Conservation (phyloP, 2,329 filamentous ascomycete genomes). For the Hirsutella minnesotensis region DNA sequence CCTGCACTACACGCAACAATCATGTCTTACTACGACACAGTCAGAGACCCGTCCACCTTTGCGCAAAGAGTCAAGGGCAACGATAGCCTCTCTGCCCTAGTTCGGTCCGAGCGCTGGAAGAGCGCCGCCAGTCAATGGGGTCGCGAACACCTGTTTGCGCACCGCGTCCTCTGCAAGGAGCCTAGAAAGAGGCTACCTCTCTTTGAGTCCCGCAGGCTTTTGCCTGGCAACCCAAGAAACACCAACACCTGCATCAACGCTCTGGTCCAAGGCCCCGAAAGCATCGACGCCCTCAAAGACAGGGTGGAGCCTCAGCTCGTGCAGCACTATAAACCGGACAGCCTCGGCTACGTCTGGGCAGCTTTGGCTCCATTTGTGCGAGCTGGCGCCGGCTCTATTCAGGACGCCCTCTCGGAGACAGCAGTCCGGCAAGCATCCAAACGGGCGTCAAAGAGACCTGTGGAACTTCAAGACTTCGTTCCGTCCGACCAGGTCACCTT, state of each 20-base stretch:
- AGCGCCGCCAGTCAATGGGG: conserved; percentile 2
- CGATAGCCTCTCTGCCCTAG: not conserved
- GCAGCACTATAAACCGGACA: not conserved
- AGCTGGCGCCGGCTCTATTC: not conserved
- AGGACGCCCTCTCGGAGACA: not conserved
- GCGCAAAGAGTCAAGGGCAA: not conserved
- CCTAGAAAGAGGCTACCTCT: not conserved
- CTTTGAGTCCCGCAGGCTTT: not conserved
- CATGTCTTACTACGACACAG: conserved; percentile 1
- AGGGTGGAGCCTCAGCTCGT: conserved; percentile 1
- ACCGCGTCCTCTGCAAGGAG: conserved; percentile 2
- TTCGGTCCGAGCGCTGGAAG: not conserved
- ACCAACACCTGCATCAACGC: not conserved
- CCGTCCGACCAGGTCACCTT: not conserved
- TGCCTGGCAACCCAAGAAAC: not conserved
- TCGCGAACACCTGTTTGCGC: conserved; percentile 1
- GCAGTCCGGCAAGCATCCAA: not conserved
- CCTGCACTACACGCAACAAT: not conserved
- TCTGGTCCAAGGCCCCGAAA: conserved; percentile 1
- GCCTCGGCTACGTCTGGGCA: conserved; percentile 1
- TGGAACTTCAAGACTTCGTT: not conserved
- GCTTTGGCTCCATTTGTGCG: not conserved
- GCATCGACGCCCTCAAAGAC: not conserved
- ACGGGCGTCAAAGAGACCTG: not conserved
- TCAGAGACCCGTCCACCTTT: conserved; percentile 2